Conservation (phyloP, 768 basidiomycete species). For the Phanerodontia chrysosporium region DNA sequence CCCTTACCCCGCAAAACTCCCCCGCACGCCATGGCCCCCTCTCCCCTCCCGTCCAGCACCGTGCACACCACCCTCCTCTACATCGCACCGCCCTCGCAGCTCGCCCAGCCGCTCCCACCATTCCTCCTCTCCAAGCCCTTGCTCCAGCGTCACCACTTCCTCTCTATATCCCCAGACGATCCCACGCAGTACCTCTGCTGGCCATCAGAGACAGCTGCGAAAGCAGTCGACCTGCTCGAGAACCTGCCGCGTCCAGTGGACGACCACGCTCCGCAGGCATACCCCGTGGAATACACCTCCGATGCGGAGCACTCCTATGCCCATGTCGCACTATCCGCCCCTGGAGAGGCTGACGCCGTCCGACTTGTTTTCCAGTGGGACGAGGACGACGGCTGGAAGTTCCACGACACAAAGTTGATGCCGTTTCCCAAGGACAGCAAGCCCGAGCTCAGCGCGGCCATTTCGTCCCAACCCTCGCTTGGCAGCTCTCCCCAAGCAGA, state of each 20-base stretch:
- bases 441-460: not conserved
- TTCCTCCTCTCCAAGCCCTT: slow-evolving; percentile 59
- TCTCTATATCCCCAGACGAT: slow-evolving; percentile 47
- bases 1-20: slow-evolving; percentile 2
- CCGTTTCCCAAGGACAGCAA: slow-evolving; percentile 53
- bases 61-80: slow-evolving; percentile 52
- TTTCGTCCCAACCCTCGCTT: not conserved
- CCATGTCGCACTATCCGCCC: slow-evolving; percentile 36
- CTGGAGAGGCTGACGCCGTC: slow-evolving; percentile 31
- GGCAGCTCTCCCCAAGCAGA: not conserved
- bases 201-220: slow-evolving; percentile 40
- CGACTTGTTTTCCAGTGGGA: slow-evolving; percentile 73
- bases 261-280: slow-evolving; percentile 24
- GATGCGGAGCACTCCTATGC: slow-evolving; percentile 54
- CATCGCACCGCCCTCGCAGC: slow-evolving; percentile 48
- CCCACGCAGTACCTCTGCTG: slow-evolving; percentile 61
- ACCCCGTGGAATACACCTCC: slow-evolving; percentile 34
- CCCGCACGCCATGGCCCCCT: slow-evolving; percentile 29
- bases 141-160: slow-evolving; percentile 61
- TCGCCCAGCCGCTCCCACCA: slow-evolving; percentile 47
- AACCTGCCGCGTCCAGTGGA: slow-evolving; percentile 27
- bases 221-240: slow-evolving; percentile 42
- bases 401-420: slow-evolving; percentile 66
- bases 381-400: slow-evolving; percentile 51
- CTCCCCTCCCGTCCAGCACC: slow-evolving; percentile 33